A percentile compares a stretch with the other conserved stretches of the same genome.
Evolutionary conservation across 371 early-diverging fungal species (phyloP).

Genomic region (Rhizopus sp.): DNA sequence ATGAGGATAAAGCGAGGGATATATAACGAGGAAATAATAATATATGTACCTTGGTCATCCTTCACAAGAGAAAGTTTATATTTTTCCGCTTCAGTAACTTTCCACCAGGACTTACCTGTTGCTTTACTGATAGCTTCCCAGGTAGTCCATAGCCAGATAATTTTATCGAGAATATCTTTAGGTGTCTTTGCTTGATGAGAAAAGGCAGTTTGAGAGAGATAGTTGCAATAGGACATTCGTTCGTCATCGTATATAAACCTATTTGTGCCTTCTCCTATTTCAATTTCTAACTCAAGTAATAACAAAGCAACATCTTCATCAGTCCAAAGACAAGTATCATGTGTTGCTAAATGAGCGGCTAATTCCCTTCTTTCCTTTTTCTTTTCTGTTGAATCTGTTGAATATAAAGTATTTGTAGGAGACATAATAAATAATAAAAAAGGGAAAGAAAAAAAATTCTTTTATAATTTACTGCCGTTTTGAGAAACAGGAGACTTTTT

Average conservation of each 20-base stretch:
- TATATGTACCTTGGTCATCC: constrained; percentile 12
- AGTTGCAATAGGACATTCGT: constrained; percentile 9
- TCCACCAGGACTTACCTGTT: constrained; percentile 27
- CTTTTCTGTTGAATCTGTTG: neutral
- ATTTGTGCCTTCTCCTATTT: constrained; percentile 21
- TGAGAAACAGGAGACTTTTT: constrained; percentile 15
- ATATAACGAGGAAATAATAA: neutral
- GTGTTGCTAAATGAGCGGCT: neutral
- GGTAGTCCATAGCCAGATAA: constrained; percentile 24
- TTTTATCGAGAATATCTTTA: constrained; percentile 14
- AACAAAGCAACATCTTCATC: constrained; percentile 14
- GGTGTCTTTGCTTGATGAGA: constrained; percentile 6
- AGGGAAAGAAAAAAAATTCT: constrained; percentile 11
- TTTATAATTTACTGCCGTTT: constrained; percentile 13
- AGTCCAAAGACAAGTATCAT: constrained; percentile 14
- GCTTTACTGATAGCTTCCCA: constrained; percentile 24
- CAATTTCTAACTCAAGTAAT: constrained; percentile 18
- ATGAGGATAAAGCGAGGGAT: neutral
- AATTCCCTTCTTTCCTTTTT: neutral
- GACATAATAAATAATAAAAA: constrained; percentile 5
- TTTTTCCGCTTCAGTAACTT: constrained; percentile 17
- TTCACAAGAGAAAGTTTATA: constrained; percentile 7
- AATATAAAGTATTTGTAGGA: too few species aligned
- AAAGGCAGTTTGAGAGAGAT: constrained; percentile 2
- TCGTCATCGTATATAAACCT: constrained; percentile 19